A percentile compares a stretch with the other conserved stretches of the same genome.
Evolutionary conservation across 2,329 filamentous ascomycete species (phyloP).

Genomic region (Thyridium curvatum): DNA sequence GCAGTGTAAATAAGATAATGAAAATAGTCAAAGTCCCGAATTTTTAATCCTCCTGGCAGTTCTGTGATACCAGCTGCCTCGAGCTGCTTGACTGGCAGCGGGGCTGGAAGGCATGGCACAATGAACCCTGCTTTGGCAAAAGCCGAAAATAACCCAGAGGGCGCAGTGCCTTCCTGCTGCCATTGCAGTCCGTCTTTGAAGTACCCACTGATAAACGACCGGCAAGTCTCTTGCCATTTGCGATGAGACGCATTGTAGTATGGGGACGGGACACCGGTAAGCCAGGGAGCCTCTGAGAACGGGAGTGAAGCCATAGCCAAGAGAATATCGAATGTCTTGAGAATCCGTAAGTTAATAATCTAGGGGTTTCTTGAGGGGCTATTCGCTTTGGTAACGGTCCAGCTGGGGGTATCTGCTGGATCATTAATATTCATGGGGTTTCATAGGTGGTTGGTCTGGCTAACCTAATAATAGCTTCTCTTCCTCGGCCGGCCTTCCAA

Average conservation of each 20-base stretch:
- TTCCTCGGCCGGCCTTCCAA: too few relatives aligned
- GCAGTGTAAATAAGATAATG: conserved; percentile 66
- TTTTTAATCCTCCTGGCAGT: conserved; percentile 57
- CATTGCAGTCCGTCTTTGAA: conserved; percentile 62
- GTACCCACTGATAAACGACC: conserved; percentile 60
- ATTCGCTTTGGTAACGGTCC: too few relatives aligned
- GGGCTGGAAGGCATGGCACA: conserved; percentile 62
- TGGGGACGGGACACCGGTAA: conserved; percentile 62
- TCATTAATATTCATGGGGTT: too few relatives aligned
- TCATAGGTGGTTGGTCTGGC: too few relatives aligned
- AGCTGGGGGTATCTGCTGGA: too few relatives aligned
- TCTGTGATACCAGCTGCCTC: conserved; percentile 59
- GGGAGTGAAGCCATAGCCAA: too few relatives aligned
- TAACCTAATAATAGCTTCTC: too few relatives aligned
- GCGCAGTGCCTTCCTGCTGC: conserved; percentile 59
- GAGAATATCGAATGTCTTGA: too few relatives aligned
- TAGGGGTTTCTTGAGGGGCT: too few relatives aligned
- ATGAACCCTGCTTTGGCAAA: conserved; percentile 65
- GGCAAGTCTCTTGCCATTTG: conserved; percentile 61
- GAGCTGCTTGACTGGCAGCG: conserved; percentile 62
- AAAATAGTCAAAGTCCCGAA: conserved; percentile 70
- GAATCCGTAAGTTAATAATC: too few relatives aligned
- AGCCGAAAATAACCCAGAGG: conserved; percentile 54
- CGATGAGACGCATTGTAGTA: conserved; percentile 63
- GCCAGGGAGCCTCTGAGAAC: conserved; percentile 68